Conservation (phyloP, 2,329 filamentous ascomycete species). For the Cladophialophora exuberans region DNA sequence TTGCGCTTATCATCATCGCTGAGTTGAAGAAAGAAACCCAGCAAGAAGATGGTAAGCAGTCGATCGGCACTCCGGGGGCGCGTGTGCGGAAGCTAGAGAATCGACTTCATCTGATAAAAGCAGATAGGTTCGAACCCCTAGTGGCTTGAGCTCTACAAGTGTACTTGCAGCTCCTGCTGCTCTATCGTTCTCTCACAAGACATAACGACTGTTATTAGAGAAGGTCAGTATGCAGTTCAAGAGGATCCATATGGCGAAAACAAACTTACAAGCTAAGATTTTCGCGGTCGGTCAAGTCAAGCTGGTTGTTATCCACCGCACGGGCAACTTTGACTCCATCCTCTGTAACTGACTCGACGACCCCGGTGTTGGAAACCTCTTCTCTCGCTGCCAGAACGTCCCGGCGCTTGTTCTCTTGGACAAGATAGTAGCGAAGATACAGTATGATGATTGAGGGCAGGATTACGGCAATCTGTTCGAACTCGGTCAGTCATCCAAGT, state of each 20-base stretch:
- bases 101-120: too few relatives aligned
- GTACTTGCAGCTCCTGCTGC: too few relatives aligned
- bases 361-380: constrained; percentile 5
- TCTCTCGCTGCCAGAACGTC: constrained; percentile 40
- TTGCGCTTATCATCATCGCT: too few relatives aligned
- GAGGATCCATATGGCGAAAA: neutral
- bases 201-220: neutral
- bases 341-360: constrained; percentile 49
- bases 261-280: constrained; percentile 41
- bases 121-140: too few relatives aligned
- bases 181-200: neutral
- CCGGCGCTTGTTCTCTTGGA: constrained; percentile 52
- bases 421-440: constrained; percentile 45
- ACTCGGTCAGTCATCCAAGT: neutral
- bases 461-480: constrained; percentile 41
- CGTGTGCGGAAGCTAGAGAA: too few relatives aligned
- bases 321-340: constrained; percentile 37
- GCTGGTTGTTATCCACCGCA: constrained; percentile 42
- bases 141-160: too few relatives aligned
- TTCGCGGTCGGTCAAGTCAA: constrained; percentile 59
- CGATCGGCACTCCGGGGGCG: too few relatives aligned
- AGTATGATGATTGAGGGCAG: constrained; percentile 46
- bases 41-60: too few relatives aligned
- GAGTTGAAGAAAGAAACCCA: too few relatives aligned
- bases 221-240: neutral